A percentile compares a stretch with the other conserved stretches of the same genome.
phyloP scores from a whole-genome alignment of 2,329 filamentous ascomycete genomes.

The Boeremia lycopersici region DNA sequence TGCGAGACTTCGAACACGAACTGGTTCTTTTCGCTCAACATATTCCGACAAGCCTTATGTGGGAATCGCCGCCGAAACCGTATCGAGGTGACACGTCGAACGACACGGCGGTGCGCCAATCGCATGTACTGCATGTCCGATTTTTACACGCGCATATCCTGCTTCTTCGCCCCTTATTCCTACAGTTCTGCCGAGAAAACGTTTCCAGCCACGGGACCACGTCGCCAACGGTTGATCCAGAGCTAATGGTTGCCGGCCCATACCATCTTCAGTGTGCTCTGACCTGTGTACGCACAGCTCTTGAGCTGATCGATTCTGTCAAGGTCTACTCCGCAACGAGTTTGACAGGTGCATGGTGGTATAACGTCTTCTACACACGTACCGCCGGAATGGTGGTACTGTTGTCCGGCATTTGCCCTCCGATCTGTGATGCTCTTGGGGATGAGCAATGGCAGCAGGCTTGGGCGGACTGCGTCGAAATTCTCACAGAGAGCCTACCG shows the following conservation, averaged over 20 bases:
- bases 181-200: neutral
- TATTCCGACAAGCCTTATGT: neutral
- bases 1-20: conserved; percentile 1
- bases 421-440: conserved; percentile 1
- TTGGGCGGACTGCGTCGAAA: neutral
- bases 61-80: neutral
- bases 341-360: conserved; percentile 17
- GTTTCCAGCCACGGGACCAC: neutral
- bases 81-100: neutral
- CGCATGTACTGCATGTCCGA: conserved; percentile 17
- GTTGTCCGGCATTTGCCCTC: conserved; percentile 3
- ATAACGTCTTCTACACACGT: conserved; percentile 18
- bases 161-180: conserved; percentile 1
- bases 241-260: neutral
- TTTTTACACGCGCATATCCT: conserved; percentile 8
- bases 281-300: neutral
- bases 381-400: conserved; percentile 14
- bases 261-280: neutral
- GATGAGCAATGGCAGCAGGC: conserved; percentile 3
- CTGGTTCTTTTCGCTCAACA: neutral
- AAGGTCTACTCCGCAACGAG: conserved; percentile 4
- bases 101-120: neutral
- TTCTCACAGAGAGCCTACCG: conserved; percentile 4
- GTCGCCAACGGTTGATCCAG: neutral
- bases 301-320: conserved; percentile 1